These are phyloP conservation scores for Cutaneotrichosporon cyanovorans DNA, from an alignment of 1,284 basidiomycete genomes.

Conservation along the genomic window DNA sequence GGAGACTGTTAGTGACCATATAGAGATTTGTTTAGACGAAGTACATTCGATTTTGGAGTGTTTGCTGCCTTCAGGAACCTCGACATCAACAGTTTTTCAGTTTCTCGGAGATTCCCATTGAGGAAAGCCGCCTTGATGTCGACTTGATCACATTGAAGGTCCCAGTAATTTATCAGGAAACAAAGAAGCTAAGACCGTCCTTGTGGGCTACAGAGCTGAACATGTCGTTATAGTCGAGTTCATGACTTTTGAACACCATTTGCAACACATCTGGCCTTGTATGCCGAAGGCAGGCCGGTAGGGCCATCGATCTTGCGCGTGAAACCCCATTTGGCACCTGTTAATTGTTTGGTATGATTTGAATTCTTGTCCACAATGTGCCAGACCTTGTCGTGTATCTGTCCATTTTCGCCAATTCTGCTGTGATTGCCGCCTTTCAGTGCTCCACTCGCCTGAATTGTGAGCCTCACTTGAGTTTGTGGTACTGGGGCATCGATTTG, in stretches of 20 bases:
- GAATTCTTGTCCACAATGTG: too few species aligned
- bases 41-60: too few species aligned
- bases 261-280: slow-evolving; percentile 5
- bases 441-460: too few species aligned
- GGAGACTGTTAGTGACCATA: too few species aligned
- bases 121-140: slow-evolving; percentile 21
- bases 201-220: slow-evolving; percentile 24
- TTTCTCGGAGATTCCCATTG: slow-evolving; percentile 1
- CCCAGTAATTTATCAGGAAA: slow-evolving; percentile 20
- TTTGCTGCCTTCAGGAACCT: slow-evolving; percentile 1
- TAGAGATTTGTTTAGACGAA: too few species aligned
- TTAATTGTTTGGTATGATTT: too few species aligned
- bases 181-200: slow-evolving; percentile 21
- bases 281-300: slow-evolving; percentile 9
- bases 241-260: slow-evolving; percentile 3
- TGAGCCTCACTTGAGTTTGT: too few species aligned
- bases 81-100: not conserved
- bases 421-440: too few species aligned
- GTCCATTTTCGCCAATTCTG: too few species aligned
- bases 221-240: slow-evolving; percentile 20
- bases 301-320: slow-evolving; percentile 15
- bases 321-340: too few species aligned
- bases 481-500: too few species aligned
- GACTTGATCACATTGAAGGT: slow-evolving; percentile 25
- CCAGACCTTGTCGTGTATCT: too few species aligned